Base-by-base conservation (phyloP, 2,329 filamentous ascomycete genomes). In the Coniochaeta sp. region DNA sequence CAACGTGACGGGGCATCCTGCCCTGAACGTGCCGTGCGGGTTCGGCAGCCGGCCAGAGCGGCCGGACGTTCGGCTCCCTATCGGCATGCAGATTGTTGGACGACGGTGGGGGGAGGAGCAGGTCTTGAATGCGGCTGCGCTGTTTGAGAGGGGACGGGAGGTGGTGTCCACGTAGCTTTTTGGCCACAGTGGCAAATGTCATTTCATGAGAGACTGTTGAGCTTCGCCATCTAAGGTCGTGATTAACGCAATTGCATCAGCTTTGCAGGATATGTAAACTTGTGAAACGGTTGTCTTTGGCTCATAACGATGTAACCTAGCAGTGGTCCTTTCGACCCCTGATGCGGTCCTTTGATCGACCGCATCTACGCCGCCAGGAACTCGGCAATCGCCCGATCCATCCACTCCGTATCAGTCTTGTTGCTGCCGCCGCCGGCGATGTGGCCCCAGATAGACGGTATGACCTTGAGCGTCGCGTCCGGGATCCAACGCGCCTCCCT, bases 1-100 rank as follows among this genome's bases (percentile, higher is more conserved):
- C 66, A 81, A 82, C 66, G 69, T 77, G 3, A 80, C 78, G 0
- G 78, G 79, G 0, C 79, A 81, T 70, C 78, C 78, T 5, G 79
- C 73, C 0, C 63, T 81, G 67, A 78, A 70, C 60, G 75, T 81
- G 57, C 79, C 79, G 16, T 76, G 72, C 60, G 64, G 75, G 10
- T 63, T 60, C 14, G 44, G 44, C 16, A 60, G 57, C 3, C 62
- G 42, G 12, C 47, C 59, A 9, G 61, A 62, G 22, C 19, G 63
- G 56, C 59, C 61, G 10, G 50, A 65, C 30, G 55, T 65, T 16
- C 6, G 58, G 17, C 59, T 72, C 17, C 69, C 70, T 0, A 63
- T 71, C 12, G 69, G 69, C 4, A 71, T 72, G 70, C 70, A 72
- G 56, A 58, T 70, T 9, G 55, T 72, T 26, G 69, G 67, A 12